These are phyloP conservation scores for Scheffersomyces titani DNA, from an alignment of 1,139 yeast genomes.

Conservation along the genomic window DNA sequence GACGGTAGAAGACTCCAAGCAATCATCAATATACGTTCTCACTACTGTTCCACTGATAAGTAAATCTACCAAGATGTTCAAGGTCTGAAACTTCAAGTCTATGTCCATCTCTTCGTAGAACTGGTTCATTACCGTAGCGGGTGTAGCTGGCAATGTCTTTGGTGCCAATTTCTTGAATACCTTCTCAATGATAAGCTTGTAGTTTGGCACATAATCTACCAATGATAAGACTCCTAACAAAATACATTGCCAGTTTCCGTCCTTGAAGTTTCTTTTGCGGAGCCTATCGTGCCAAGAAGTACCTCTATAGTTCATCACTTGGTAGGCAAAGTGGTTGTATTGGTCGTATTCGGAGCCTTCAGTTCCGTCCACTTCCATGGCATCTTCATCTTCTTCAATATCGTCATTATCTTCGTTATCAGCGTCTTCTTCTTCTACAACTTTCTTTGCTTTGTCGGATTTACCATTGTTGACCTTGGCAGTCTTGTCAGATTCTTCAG, in stretches of 20 bases:
- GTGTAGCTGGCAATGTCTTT: slow-evolving; percentile 46
- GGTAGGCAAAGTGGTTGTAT: slow-evolving; percentile 51
- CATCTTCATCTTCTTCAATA: slow-evolving; percentile 14
- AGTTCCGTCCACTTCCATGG: slow-evolving; percentile 12
- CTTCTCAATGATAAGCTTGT: slow-evolving; percentile 44
- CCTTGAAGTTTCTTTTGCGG: slow-evolving; percentile 71
- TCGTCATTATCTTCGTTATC: slow-evolving; percentile 13
- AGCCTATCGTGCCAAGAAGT: slow-evolving; percentile 77
- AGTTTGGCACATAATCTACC: slow-evolving; percentile 60
- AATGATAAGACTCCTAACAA: slow-evolving; percentile 70
- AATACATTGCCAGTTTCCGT: slow-evolving; percentile 84
- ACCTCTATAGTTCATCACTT: slow-evolving; percentile 60
- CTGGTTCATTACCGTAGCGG: slow-evolving; percentile 48
- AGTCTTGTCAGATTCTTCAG: slow-evolving; percentile 10
- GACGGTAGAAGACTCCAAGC: slow-evolving; percentile 63
- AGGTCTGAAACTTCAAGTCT: slow-evolving; percentile 50
- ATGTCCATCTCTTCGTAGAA: slow-evolving; percentile 52
- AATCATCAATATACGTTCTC: slow-evolving; percentile 65
- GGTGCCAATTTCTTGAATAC: slow-evolving; percentile 62
- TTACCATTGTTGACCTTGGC: slow-evolving; percentile 10
- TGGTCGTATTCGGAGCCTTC: slow-evolving; percentile 16
- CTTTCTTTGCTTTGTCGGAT: slow-evolving; percentile 6
- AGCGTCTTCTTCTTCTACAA: slow-evolving; percentile 10
- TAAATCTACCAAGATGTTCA: slow-evolving; percentile 59
- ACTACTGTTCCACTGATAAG: slow-evolving; percentile 60